Evolutionary conservation across 2,329 filamentous ascomycete genomes (phyloP), one percentile per base, ranked within the genome.

Genomic region (Epichloe gansuensis): DNA sequence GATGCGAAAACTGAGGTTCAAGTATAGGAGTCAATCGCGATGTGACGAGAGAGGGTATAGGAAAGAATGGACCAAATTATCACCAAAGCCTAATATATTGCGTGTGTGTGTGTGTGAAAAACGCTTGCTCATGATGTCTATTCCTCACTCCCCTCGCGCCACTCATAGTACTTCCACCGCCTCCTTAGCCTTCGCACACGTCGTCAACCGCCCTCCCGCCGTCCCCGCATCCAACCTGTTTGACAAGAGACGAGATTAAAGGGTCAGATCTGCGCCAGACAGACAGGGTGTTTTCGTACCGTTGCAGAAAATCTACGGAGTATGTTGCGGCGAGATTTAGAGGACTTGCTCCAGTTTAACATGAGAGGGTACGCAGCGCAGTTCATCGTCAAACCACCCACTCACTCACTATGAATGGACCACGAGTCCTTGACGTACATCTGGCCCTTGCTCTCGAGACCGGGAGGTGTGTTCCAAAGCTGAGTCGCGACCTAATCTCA

Each of bases 381-480:
- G 3, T 31, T 31, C 28, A 9, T 9, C 28, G 28, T 31, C 28
- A 28, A 28, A 31, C 28, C 12, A 50, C n/a, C 4, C 9, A 9
- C 8, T 23, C 6, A 6, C 11, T 7, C 38, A 58, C 63, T 55
- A 59, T 83, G 80, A 11, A 85, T 69, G 0, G 75, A 78, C 77
- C 78, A 85, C 3, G 72, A 69, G 44, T 80, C 66, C 45, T 68
- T 63, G 1, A 82, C 82, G 7, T 83, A 71, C 23, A 80, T 61
- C 61, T 86, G 81, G 9, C 78, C 78, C 52, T 75, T 51, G 12
- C 65, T 62, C 62, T 85, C 81, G 35, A 74, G 70, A 3, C 81
- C 81, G 0, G 82, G 85, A 61, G 81, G 81, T 0, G 78, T 80
- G 58, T 75, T 69, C 82, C 82, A 86, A 64, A 80, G 82, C 57